Evolutionary conservation across 495 filamentous ascomycete genomes (phyloP).

Genomic region (Delitschia confertaspora): DNA sequence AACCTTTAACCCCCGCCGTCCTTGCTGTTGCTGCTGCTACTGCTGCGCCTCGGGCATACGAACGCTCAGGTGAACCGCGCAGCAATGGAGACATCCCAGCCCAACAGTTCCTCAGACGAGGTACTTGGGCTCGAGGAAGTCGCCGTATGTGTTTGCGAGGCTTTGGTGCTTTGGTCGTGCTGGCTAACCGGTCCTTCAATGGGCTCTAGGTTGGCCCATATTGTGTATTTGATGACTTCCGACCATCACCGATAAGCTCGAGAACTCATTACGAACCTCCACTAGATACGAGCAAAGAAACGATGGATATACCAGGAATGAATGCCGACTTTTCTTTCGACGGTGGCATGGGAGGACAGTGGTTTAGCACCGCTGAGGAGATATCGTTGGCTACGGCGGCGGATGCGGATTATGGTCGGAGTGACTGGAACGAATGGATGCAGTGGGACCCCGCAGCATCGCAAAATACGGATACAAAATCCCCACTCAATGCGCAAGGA

Average conservation of each 20-base stretch:
- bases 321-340: constrained; percentile 17
- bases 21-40: neutral
- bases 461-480: constrained; percentile 19
- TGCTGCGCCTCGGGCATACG: neutral
- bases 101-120: constrained; percentile 21
- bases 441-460: constrained; percentile 28
- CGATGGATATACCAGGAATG: constrained; percentile 21
- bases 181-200: constrained; percentile 16
- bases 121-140: constrained; percentile 25
- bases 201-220: constrained; percentile 26
- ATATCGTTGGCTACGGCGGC: constrained; percentile 9
- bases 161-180: neutral
- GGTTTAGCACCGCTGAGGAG: constrained; percentile 21
- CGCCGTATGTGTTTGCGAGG: constrained; percentile 22
- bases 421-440: constrained; percentile 34
- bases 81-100: constrained; percentile 7
- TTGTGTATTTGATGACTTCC: constrained; percentile 28
- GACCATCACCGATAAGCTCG: constrained; percentile 9
- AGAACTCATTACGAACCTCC: neutral
- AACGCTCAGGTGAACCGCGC: neutral
- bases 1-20: neutral
- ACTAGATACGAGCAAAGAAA: neutral
- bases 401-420: constrained; percentile 2
- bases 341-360: constrained; percentile 7
- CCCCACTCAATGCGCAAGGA: constrained; percentile 14